Conservation (phyloP, 495 filamentous ascomycete genomes). For the Aspergillus wentii region DNA sequence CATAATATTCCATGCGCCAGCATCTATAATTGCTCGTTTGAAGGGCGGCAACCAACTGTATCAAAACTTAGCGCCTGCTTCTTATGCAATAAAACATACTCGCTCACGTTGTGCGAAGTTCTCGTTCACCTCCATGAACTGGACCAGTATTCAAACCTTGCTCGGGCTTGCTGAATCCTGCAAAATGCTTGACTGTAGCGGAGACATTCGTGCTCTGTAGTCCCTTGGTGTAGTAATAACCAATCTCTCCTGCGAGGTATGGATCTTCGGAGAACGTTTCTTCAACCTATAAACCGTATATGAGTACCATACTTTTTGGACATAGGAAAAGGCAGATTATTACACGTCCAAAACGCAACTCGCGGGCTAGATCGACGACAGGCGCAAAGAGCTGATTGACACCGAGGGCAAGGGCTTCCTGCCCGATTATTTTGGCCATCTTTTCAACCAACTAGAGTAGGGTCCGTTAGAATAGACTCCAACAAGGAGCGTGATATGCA, state of each 20-base stretch:
- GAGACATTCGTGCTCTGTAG: slow-evolving; percentile 59
- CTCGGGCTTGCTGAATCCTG: slow-evolving; percentile 59
- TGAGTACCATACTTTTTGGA: slow-evolving; percentile 2
- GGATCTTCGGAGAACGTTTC: slow-evolving; percentile 65
- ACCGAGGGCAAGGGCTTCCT: slow-evolving; percentile 58
- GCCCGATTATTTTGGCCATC: slow-evolving; percentile 57
- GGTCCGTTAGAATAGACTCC: not conserved
- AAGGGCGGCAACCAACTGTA: slow-evolving; percentile 56
- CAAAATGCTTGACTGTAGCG: slow-evolving; percentile 67
- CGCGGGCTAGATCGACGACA: slow-evolving; percentile 60
- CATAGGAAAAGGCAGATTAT: not conserved
- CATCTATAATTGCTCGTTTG: slow-evolving; percentile 64
- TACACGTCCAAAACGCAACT: slow-evolving; percentile 60
- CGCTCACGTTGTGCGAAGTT: slow-evolving; percentile 62
- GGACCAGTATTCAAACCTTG: slow-evolving; percentile 66
- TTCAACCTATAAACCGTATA: slow-evolving; percentile 42
- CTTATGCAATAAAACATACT: too few species aligned
- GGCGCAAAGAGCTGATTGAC: slow-evolving; percentile 67
- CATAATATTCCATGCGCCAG: slow-evolving; percentile 62
- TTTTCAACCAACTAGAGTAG: slow-evolving; percentile 43
- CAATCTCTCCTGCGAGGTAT: slow-evolving; percentile 57
- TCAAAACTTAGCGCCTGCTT: not conserved
- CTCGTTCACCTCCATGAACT: slow-evolving; percentile 63
- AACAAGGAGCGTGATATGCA: not conserved
- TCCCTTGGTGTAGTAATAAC: slow-evolving; percentile 55